Base-by-base conservation (phyloP, 2,329 filamentous ascomycete genomes). In the Sporothrix mexicana region DNA sequence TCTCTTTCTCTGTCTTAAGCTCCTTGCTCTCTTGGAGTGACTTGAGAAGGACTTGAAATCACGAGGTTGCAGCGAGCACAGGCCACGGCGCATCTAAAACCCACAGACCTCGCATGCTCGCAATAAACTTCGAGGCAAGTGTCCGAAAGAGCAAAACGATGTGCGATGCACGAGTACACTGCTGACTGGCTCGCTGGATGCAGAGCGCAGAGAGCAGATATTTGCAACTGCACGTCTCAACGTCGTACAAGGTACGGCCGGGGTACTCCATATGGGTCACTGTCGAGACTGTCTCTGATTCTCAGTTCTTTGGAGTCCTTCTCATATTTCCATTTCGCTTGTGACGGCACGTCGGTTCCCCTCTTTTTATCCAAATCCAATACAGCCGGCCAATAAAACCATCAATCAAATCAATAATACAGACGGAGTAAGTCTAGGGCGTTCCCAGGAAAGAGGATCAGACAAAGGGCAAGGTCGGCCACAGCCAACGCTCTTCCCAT, bases 291-390 rank as follows among this genome's bases (percentile, higher is more conserved):
- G 20, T 45, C 59, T 45, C 45, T 64, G 59, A 43, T 23, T 13
- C 51, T 10, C 12, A 5, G 20, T 55, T 17, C 15, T 47, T 47
- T 47, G 45, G 13, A 4, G 30, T 30, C 30, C 3, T 30, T 30
- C 30, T 30, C 30, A 30, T 30, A 30, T 3, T 30, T 30, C 5
- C 5, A 2, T 36, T 36, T 36, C 30, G 45, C 51, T 20, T 68
- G n/a, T n/a, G 64, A 51, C 49, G 47, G 49, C 66, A 69, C 25
- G 12, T 55, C 49, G 66, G n/a, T 43, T 55, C 25, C 49, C 51
- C 51, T 41, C 49, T 59, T 51, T 70, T 61, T 67, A 62, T 62
- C 53, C 69, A 70, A 59, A 62, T 62, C 53, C 69, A 70, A 59
- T 61, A 70, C 7, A 70, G 13, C 43, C 55, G 43, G 51, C 53